phyloP scores from a whole-genome alignment of 1,284 basidiomycete species.

The Ceratobasidium sp. region DNA sequence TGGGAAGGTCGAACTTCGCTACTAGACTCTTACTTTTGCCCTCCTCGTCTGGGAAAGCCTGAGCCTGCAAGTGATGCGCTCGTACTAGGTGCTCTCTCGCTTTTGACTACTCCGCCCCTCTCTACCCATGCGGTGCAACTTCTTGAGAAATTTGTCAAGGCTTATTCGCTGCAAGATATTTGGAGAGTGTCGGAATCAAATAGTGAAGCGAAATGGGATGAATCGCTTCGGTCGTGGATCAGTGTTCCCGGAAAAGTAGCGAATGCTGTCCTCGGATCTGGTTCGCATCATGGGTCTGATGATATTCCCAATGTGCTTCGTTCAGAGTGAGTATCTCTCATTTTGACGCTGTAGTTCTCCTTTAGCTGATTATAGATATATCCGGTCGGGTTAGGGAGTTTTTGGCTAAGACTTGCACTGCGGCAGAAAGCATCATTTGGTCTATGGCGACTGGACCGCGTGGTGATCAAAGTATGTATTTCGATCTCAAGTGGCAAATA shows the following conservation, averaged over 20 bases:
- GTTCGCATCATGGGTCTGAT: neutral
- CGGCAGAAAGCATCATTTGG: constrained; percentile 13
- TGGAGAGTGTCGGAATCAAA: constrained; percentile 45
- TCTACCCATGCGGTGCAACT: constrained; percentile 50
- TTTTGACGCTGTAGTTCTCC: constrained; percentile 61
- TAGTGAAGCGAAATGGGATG: constrained; percentile 64
- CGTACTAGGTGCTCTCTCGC: neutral
- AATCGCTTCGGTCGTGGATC: constrained; percentile 65
- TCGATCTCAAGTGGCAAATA: too few species aligned
- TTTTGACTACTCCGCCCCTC: constrained; percentile 12
- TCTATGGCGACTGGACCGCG: neutral
- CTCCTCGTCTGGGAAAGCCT: constrained; percentile 17
- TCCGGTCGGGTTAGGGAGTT: constrained; percentile 51
- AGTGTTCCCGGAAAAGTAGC: constrained; percentile 70
- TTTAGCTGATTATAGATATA: constrained; percentile 52
- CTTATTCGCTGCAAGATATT: constrained; percentile 74
- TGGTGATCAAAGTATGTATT: neutral
- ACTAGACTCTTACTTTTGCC: constrained; percentile 3
- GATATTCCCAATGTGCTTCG: constrained; percentile 51
- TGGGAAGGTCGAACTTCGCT: constrained; percentile 6
- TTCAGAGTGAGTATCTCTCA: constrained; percentile 46
- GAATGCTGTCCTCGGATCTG: constrained; percentile 59
- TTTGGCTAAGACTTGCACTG: constrained; percentile 40
- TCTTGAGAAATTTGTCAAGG: constrained; percentile 60
- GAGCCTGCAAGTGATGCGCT: neutral